Evolutionary conservation across 1,284 basidiomycete species (phyloP).

Genomic region (Quambalaria eucalypti): DNA sequence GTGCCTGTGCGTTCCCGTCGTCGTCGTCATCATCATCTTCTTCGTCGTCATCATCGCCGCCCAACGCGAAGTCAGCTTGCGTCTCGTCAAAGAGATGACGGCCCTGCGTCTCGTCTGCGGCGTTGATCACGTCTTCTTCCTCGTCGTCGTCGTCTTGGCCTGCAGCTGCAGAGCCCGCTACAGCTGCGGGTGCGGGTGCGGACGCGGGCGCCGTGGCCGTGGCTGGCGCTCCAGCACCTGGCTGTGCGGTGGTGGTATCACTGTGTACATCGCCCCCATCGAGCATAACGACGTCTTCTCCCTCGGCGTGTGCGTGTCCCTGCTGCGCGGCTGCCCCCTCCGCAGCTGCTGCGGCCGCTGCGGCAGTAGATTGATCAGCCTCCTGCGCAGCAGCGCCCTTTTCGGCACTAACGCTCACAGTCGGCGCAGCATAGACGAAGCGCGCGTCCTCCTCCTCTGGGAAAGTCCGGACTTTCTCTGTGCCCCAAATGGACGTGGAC

Average conservation of each 20-base stretch:
- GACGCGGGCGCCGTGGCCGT: no score
- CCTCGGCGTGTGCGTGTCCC: no score
- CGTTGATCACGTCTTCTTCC: neutral
- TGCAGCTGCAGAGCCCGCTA: neutral
- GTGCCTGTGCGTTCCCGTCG: no score
- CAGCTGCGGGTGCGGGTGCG: neutral
- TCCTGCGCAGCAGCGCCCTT: neutral
- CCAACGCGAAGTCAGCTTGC: neutral
- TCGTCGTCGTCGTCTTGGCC: neutral
- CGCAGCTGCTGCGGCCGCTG: neutral
- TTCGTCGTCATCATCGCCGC: neutral
- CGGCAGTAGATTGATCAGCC: neutral
- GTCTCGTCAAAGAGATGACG: constrained; percentile 1
- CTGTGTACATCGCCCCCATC: no score
- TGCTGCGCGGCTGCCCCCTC: neutral
- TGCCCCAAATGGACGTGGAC: neutral
- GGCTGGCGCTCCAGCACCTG: no score
- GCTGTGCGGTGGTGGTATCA: no score
- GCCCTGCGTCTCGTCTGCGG: neutral
- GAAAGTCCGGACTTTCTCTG: neutral
- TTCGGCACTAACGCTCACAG: no score
- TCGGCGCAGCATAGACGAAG: neutral
- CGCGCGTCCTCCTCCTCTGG: neutral
- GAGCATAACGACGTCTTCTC: neutral
- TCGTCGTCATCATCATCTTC: no score